Conservation (phyloP, 306 rosid genomes). For the Pachyrhizus erosus region DNA sequence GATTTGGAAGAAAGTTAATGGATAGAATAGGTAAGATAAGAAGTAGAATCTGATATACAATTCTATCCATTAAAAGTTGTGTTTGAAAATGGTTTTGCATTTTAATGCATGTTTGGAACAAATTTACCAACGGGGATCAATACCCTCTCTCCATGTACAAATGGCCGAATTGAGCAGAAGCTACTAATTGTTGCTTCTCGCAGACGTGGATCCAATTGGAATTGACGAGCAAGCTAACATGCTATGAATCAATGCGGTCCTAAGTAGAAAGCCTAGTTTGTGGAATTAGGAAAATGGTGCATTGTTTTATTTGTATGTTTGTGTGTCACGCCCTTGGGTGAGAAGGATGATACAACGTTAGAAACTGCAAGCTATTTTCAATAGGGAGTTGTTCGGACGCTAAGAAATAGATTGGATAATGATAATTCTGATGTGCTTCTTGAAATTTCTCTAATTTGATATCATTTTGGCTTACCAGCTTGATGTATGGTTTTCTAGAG, state of each 20-base stretch:
- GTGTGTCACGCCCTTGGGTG: not conserved
- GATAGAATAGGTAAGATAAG: no score
- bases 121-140: no score
- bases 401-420: not conserved
- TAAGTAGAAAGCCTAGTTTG: not conserved
- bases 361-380: not conserved
- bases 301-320: not conserved
- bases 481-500: conserved; percentile 3
- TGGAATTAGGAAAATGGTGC: not conserved
- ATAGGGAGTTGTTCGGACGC: conserved; percentile 6
- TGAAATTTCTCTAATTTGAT: not conserved
- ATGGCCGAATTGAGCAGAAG: no score
- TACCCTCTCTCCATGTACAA: no score
- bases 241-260: not conserved
- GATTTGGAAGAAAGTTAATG: no score
- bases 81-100: not conserved
- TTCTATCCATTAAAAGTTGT: no score
- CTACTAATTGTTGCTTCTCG: no score
- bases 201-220: no score
- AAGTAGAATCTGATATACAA: no score
- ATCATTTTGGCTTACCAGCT: not conserved
- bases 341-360: not conserved
- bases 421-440: not conserved
- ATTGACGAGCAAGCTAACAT: no score
- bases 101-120: no score